Evolutionary conservation across 2,329 filamentous ascomycete genomes (phyloP), one percentile per base, ranked within the genome.

Genomic region (Trichoderma brevicompactum): DNA sequence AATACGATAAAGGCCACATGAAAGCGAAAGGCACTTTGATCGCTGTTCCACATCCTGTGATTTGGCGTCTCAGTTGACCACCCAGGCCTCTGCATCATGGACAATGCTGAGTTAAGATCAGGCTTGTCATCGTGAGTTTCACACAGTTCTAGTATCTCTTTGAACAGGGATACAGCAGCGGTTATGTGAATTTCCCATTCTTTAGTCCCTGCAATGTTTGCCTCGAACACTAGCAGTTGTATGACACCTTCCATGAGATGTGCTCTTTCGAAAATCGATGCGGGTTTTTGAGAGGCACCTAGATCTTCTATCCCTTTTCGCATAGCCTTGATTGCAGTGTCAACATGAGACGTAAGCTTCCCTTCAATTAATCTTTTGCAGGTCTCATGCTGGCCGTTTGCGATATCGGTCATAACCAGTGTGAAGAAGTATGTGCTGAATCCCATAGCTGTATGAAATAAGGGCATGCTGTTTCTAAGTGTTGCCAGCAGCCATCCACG

Each of bases 401-500:
- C 55, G 8, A 53, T 15, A 6, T 62, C 49, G 7, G 38, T 44
- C 54, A 78, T 72, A 36, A 76, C 71, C 28, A 79, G 72, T 61
- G 76, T 77, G 70, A 81, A 79, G 70, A 84, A 84, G 72, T 83
- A 84, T 1, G 80, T 78, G 5, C 80, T 80, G 23, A 85, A 76
- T 55, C 81, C 80, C 9, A 86, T 74, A 15, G 79, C 78, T 0
- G 80, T 78, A 69, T 85, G 82, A 68, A 81, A 83, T 10, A 85
- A 72, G 3, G 82, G 77, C 52, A 79, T 80, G 69, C 81, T 84
- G 38, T 77, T 79, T 43, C 80, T 76, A 10, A 86, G 76, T 62
- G 84, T 73, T 15, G 81, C 77, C 6, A 87, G 73, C 28, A 87
- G 75, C 84, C 84, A 87, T 7, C 79, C 78, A 46, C 81, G 78